Evolutionary conservation across 192 early-diverging fungal genomes (phyloP).

Genomic region (Backusella circina): DNA sequence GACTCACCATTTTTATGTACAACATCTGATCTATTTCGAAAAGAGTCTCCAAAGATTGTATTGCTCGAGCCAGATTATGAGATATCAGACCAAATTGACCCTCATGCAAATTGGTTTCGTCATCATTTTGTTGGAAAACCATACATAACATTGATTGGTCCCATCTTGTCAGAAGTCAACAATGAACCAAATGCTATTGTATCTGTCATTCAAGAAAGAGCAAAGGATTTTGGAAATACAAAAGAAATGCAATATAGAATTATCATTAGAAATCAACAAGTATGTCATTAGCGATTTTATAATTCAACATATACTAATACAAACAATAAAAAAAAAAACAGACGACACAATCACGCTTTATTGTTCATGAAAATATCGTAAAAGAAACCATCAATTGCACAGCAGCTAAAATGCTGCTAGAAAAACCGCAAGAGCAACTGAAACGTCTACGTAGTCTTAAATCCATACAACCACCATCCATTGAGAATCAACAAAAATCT

Average conservation of each 20-base stretch:
- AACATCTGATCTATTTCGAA: neutral
- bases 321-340: neutral
- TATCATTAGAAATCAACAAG: slow-evolving; percentile 25
- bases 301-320: no score
- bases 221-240: slow-evolving; percentile 14
- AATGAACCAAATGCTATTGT: neutral
- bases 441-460: neutral
- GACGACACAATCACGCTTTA: neutral
- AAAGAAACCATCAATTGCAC: slow-evolving; percentile 15
- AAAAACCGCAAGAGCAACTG: neutral
- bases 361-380: slow-evolving; percentile 16
- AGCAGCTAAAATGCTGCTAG: neutral
- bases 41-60: slow-evolving; percentile 1
- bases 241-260: slow-evolving; percentile 20
- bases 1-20: neutral
- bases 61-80: slow-evolving; percentile 8
- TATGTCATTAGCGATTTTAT: slow-evolving; percentile 8
- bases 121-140: slow-evolving; percentile 20
- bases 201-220: slow-evolving; percentile 7
- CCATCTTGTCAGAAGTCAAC: neutral
- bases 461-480: neutral
- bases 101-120: slow-evolving; percentile 15
- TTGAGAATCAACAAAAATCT: neutral
- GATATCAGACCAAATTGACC: neutral
- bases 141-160: slow-evolving; percentile 9